Evolutionary conservation across 2,329 filamentous ascomycete species (phyloP).

Genomic region (Fusarium metavorans): DNA sequence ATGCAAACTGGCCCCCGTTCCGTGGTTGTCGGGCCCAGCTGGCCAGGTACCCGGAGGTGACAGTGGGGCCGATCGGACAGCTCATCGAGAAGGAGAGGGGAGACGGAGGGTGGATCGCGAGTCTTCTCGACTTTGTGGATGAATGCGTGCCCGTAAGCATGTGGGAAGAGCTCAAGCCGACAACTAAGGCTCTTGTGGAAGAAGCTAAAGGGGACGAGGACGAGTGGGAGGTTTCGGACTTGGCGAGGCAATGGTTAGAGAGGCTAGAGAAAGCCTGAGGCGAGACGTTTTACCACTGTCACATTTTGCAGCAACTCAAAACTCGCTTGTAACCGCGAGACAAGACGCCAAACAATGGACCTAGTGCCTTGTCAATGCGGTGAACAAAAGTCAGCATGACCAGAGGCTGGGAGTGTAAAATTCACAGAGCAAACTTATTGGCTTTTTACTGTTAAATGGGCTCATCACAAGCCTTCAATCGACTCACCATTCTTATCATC

Average conservation of each 20-base stretch:
- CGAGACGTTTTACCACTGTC: slow-evolving; percentile 30
- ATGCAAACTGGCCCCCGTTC: slow-evolving; percentile 12
- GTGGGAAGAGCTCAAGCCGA: not conserved
- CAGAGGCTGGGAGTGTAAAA: not conserved
- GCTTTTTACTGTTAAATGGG: not conserved
- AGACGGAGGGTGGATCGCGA: slow-evolving; percentile 12
- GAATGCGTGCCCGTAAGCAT: not conserved
- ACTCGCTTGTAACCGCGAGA: slow-evolving; percentile 12
- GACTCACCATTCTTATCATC: slow-evolving; percentile 8
- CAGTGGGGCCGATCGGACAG: slow-evolving; percentile 6
- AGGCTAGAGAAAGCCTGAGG: not conserved
- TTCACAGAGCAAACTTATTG: not conserved
- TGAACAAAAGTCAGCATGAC: not conserved
- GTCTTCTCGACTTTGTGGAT: slow-evolving; percentile 1
- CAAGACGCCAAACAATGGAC: not conserved
- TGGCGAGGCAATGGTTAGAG: slow-evolving; percentile 8
- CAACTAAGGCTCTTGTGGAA: not conserved
- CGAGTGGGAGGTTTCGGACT: slow-evolving; percentile 7
- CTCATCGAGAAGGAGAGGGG: slow-evolving; percentile 1
- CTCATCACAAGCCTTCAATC: slow-evolving; percentile 11
- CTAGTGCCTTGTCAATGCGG: not conserved
- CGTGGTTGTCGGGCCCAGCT: not conserved
- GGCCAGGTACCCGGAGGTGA: slow-evolving; percentile 4
- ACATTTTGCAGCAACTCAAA: slow-evolving; percentile 15
- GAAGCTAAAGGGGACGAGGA: slow-evolving; percentile 9